Percentiles rank a stretch among this genome's conserved stretches.
These are phyloP conservation scores for Musa schizocarpa DNA, from an alignment of 176 grass and related monocot genomes.

Conservation along the genomic window DNA sequence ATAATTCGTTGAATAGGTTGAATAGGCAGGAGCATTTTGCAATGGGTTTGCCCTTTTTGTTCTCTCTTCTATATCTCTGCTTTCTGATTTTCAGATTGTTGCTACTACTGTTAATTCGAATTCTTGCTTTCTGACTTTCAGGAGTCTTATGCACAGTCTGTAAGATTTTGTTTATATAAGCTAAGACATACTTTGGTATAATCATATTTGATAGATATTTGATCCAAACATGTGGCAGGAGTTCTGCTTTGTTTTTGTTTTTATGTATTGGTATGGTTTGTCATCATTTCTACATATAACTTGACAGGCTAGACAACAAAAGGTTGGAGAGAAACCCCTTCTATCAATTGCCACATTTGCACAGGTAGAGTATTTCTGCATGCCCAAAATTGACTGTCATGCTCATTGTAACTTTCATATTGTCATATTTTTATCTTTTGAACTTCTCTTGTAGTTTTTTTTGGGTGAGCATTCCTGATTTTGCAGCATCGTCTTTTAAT, in stretches of 20 bases:
- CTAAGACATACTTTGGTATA: not conserved
- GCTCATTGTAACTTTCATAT: too few species aligned
- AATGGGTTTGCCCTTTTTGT: too few species aligned
- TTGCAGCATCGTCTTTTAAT: not conserved
- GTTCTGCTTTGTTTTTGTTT: constrained; percentile 8
- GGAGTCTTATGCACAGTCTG: not conserved
- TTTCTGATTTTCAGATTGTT: too few species aligned
- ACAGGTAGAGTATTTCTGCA: constrained; percentile 37
- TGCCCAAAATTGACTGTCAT: not conserved
- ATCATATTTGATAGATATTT: not conserved
- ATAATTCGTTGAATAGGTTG: too few species aligned
- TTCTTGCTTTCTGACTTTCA: too few species aligned
- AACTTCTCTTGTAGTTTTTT: too few species aligned
- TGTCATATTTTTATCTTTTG: too few species aligned
- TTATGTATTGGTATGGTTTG: constrained; percentile 10
- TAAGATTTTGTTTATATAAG: not conserved
- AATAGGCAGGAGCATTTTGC: too few species aligned
- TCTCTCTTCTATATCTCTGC: too few species aligned
- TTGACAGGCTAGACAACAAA: constrained; percentile 85
- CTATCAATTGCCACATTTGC: constrained; percentile 87
- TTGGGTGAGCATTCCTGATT: not conserved
- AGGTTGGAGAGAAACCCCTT: constrained; percentile 87
- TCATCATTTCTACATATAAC: constrained; percentile 6
- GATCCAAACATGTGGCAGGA: not conserved
- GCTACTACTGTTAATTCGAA: too few species aligned